A percentile compares a stretch with the other conserved stretches of the same genome.
phyloP scores from a whole-genome alignment of 73 alveolate species.

The Paramecium pentaurelia region DNA sequence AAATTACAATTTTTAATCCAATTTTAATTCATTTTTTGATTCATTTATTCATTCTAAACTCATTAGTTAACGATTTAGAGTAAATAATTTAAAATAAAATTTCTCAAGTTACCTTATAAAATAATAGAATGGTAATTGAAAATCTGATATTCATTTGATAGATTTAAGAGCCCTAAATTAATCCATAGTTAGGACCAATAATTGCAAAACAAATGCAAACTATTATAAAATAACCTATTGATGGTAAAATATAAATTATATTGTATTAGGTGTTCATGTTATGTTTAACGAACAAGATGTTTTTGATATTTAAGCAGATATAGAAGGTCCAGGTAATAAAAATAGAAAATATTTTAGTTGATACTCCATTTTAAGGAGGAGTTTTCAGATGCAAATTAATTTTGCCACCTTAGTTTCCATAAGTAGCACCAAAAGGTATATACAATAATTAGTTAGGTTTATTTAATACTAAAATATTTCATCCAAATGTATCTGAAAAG shows the following conservation, averaged over 20 bases:
- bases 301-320: slow-evolving; percentile 95
- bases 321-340: slow-evolving; percentile 83
- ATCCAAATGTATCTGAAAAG: slow-evolving; percentile 95
- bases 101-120: neutral
- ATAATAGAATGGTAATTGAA: neutral
- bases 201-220: slow-evolving; percentile 7
- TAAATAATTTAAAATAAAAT: neutral
- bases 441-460: slow-evolving; percentile 54
- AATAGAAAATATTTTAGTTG: slow-evolving; percentile 11
- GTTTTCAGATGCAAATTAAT: slow-evolving; percentile 86
- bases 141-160: neutral
- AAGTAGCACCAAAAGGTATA: slow-evolving; percentile 93
- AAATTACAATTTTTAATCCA: neutral
- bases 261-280: slow-evolving; percentile 76
- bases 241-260: neutral
- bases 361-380: slow-evolving; percentile 97
- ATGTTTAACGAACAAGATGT: slow-evolving; percentile 85
- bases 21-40: neutral
- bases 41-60: neutral
- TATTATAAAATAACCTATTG: slow-evolving; percentile 5
- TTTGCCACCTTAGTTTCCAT: slow-evolving; percentile 92
- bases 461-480: slow-evolving; percentile 94
- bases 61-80: neutral
- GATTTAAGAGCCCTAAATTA: neutral
- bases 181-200: slow-evolving; percentile 26